Evolutionary conservation across 106 monocot genomes (phyloP).

Genomic region (Agapanthus africanus): DNA sequence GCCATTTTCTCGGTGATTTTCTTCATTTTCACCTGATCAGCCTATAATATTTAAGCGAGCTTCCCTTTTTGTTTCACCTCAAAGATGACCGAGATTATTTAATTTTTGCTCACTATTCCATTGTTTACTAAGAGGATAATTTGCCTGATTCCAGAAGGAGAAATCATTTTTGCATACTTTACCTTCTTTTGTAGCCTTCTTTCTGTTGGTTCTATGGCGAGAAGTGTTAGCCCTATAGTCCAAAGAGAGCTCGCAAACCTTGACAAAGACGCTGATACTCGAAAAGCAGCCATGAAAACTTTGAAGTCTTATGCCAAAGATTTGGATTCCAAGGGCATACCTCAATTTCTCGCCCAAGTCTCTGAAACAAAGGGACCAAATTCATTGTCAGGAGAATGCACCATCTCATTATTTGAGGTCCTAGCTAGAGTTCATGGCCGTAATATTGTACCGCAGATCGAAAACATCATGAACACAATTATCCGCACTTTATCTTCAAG

Average conservation of each 20-base stretch:
- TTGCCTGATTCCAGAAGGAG: neutral
- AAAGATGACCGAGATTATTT: neutral
- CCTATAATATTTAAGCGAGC: neutral
- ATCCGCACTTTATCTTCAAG: conserved; percentile 67
- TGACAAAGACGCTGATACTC: conserved; percentile 78
- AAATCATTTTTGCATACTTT: neutral
- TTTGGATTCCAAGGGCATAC: conserved; percentile 71
- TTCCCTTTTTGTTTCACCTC: neutral
- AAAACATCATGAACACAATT: conserved; percentile 81
- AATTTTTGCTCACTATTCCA: neutral
- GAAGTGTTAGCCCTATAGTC: conserved; percentile 58
- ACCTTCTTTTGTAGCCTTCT: neutral
- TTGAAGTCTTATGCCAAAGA: conserved; percentile 76
- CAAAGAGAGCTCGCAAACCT: conserved; percentile 72
- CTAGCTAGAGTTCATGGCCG: conserved; percentile 86
- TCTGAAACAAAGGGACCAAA: conserved; percentile 59
- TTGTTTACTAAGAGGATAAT: neutral
- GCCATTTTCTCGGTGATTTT: neutral
- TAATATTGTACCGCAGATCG: conserved; percentile 84
- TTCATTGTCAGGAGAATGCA: conserved; percentile 54
- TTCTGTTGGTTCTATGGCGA: conserved; percentile 25
- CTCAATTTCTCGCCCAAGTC: conserved; percentile 79
- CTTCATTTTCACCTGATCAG: neutral
- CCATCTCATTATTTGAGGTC: conserved; percentile 91
- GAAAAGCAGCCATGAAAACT: conserved; percentile 79